A percentile compares a stretch with the other conserved stretches of the same genome.
These are phyloP conservation scores for Dictyostelium citrinum DNA, from an alignment of 78 protist species.

Conservation along the genomic window DNA sequence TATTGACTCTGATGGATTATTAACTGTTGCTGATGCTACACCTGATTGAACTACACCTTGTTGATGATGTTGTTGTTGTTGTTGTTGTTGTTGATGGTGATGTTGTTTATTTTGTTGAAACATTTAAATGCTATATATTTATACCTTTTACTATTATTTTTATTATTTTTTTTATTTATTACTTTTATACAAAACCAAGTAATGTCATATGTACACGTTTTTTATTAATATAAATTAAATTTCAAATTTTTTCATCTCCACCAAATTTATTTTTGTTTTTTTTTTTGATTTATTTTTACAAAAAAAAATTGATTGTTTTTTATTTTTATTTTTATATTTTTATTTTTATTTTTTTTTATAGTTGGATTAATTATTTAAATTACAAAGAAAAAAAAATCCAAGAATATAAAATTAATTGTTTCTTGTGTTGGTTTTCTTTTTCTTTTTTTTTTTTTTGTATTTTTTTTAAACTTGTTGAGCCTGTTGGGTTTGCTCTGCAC, in stretches of 20 bases:
- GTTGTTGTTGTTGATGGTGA: slow-evolving; percentile 7
- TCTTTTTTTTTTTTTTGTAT: neutral
- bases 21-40: neutral
- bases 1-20: neutral
- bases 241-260: too few species aligned
- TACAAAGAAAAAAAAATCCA: neutral
- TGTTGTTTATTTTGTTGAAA: slow-evolving; percentile 10
- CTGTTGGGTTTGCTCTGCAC: neutral
- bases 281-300: too few species aligned
- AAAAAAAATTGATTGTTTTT: too few species aligned
- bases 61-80: neutral
- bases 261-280: too few species aligned
- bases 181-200: neutral
- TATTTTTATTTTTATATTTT: neutral
- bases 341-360: neutral
- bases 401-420: neutral
- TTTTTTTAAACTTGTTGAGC: neutral
- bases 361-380: too few species aligned
- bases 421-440: neutral
- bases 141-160: too few species aligned
- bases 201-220: too few species aligned
- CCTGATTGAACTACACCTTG: neutral
- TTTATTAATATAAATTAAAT: too few species aligned
- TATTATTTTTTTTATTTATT: too few species aligned
- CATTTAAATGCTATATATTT: neutral